Conservation (phyloP, 73 alveolate species). For the Diophrys appendiculata region DNA sequence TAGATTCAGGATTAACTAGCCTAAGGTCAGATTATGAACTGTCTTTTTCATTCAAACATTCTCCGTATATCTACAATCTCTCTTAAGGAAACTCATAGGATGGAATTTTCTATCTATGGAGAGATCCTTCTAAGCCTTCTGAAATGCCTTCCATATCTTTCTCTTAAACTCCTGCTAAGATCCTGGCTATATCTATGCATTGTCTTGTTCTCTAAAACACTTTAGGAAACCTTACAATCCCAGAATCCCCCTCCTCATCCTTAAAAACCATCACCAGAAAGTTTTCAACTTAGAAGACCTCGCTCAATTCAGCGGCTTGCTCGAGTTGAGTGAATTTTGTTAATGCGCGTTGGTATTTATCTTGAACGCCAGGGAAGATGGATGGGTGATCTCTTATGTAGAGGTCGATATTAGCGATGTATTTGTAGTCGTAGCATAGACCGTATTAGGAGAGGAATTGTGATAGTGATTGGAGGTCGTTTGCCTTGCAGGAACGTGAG, state of each 20-base stretch:
- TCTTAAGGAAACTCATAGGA: not conserved
- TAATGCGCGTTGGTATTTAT: constrained; percentile 10
- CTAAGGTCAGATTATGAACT: no score
- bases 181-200: not conserved
- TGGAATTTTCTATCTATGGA: no score
- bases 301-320: not conserved
- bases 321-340: not conserved
- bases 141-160: no score
- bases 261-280: not conserved
- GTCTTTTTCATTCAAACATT: not conserved
- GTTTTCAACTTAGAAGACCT: not conserved
- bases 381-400: constrained; percentile 25
- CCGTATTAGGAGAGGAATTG: constrained; percentile 23
- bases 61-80: not conserved
- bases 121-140: no score
- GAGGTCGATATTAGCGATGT: constrained; percentile 44
- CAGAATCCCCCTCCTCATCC: not conserved
- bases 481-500: constrained; percentile 19
- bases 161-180: no score
- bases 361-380: not conserved
- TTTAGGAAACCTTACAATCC: not conserved
- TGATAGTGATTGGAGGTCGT: not conserved
- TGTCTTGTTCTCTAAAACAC: not conserved
- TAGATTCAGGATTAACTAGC: no score
- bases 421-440: constrained; percentile 13